Base-by-base conservation (phyloP, 805 yeast genomes). In the Brettanomyces naardenensis region DNA sequence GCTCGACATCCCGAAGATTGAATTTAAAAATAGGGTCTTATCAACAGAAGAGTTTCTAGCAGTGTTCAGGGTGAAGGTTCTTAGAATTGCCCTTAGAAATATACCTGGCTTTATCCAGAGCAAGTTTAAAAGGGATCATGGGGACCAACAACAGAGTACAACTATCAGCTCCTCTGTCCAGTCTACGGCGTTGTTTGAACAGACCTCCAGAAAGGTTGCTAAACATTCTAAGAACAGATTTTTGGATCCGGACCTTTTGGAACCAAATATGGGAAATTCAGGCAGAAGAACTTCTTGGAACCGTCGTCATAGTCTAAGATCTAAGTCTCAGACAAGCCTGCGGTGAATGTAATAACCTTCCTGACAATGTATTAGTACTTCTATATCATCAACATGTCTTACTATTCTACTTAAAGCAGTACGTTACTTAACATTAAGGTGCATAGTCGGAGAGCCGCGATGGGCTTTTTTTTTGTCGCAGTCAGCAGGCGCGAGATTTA, bases 31-130 rank as follows among this genome's bases (percentile, higher is more conserved):
- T 56, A 74, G 72, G 60, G 68, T 82, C 3, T 78, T 92, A 80
- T 78, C 94, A 1, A 68, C 74, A 36, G 68, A 78, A 38, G 97
- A 89, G 44, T 62, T 89, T 21, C 65, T 81, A 5, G 54, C 71
- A 48, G 67, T 72, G 22, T 53, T 89, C 37, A 76, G 79, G 54
- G 80, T 76, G 48, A 78, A 75, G 23, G 47, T 81, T 13, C 58
- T 79, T 31, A 73, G 68, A 47, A 64, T 75, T 3, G 61, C 81
- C 10, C 46, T 82, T 38, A 66, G 64, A 32, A 84, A 82, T 48
- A 70, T 95, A 0, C 95, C 95, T 3, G 78, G 82, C 42, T 73
- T 90, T 34, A 58, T 89, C 20, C 80, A 85, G 15, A 87, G 87
- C 56, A 87, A 85, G 58, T 61, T 90, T 40, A 68, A 33, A 19